Evolutionary conservation across 164 flowering plant species (phyloP).

Genomic region (Litsea cubeba): DNA sequence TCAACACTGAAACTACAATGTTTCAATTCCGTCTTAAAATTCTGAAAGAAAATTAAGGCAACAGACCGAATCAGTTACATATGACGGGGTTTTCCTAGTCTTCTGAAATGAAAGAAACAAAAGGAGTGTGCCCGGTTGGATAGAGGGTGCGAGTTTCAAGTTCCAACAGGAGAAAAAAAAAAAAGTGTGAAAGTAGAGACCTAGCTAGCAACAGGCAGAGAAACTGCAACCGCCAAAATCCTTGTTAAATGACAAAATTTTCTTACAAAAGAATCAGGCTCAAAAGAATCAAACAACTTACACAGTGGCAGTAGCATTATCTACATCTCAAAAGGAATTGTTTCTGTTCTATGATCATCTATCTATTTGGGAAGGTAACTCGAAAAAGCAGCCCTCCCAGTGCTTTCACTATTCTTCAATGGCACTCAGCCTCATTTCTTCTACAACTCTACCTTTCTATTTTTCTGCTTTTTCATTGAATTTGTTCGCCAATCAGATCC

Average conservation of each 20-base stretch:
- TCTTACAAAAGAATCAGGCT: slow-evolving; percentile 54
- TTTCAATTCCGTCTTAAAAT: too few species aligned
- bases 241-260: slow-evolving; percentile 20
- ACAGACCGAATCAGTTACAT: too few species aligned
- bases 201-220: neutral
- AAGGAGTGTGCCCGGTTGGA: too few species aligned
- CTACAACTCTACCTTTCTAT: neutral
- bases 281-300: slow-evolving; percentile 36
- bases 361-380: neutral
- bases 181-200: neutral
- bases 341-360: slow-evolving; percentile 1
- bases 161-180: too few species aligned
- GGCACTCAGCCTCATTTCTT: slow-evolving; percentile 11
- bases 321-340: slow-evolving; percentile 16
- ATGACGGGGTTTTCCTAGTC: too few species aligned
- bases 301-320: slow-evolving; percentile 18
- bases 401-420: neutral
- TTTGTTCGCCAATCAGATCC: slow-evolving; percentile 94
- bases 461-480: slow-evolving; percentile 29
- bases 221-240: neutral
- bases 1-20: neutral
- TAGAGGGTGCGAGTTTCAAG: too few species aligned
- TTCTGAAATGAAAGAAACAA: neutral
- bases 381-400: slow-evolving; percentile 7
- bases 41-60: too few species aligned